Base-by-base conservation (phyloP, 768 basidiomycete genomes). In the Terana coerulea region DNA sequence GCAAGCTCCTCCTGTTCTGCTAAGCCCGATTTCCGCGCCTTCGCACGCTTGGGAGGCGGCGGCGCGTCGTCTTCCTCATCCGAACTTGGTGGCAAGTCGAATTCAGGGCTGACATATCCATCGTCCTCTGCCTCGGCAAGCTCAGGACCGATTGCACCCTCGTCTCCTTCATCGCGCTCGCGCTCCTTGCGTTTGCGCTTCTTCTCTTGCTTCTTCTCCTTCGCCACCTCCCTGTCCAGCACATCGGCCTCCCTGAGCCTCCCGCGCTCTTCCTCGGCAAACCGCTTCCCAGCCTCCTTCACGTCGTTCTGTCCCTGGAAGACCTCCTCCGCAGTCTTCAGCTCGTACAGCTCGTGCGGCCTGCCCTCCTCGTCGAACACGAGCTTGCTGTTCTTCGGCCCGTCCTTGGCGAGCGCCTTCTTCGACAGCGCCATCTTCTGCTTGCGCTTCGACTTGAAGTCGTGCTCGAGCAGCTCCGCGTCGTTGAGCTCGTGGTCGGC, bases 361-460 rank as follows among this genome's bases (percentile, higher is more conserved):
- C 77, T 73, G 5, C 97, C 94, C 7, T 86, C 86, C 19, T 94
- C 93, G 61, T 98, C 95, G 61, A 97, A 99, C 6, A 97, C 71
- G 29, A 95, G 74, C 68, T 92, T 97, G 52, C 78, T 80, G 3
- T 80, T 72, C 48, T 76, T 59, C 11, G 80, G 81, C 1, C 84
- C 78, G 48, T 64, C 71, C 54, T 84, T 85, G 24, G 81, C 66
- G 49, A 88, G 72, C 25, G 81, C 80, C 57, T 86, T 88, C 66
- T 91, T 91, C 33, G 87, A 84, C 50, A 72, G 73, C 1, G 83
- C 82, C 53, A 88, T 72, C 67, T 86, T 90, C 52, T 79, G 75
- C 65, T 95, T 94, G 31, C 95, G 86, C 64, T 91, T 95, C 15
- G 94, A 97, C n/a, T 89, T 61, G 55, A 87, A 75, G 33, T 71